These are phyloP conservation scores for Trichoderma guizhouense DNA, from an alignment of 2,329 filamentous ascomycete genomes.

Conservation along the genomic window DNA sequence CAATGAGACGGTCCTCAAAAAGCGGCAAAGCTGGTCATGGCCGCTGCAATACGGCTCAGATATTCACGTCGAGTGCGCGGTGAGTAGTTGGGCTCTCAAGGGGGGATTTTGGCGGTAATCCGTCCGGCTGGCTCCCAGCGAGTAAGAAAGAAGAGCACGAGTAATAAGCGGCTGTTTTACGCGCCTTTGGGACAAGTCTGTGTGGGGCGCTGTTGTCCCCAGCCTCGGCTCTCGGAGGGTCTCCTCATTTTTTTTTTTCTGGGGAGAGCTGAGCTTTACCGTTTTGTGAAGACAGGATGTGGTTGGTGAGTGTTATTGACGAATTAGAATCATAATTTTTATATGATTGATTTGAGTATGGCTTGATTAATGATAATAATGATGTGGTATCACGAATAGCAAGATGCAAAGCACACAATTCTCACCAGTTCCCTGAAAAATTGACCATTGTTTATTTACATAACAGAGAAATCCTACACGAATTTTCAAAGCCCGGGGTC, in stretches of 20 bases:
- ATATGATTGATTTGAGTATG: not conserved
- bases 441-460: not conserved
- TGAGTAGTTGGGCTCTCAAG: not conserved
- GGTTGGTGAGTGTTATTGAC: not conserved
- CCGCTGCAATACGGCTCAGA: not conserved
- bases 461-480: not conserved
- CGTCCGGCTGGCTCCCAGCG: not conserved
- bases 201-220: not conserved
- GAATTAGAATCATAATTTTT: not conserved
- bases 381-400: not conserved
- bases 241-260: not conserved
- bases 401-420: not conserved
- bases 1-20: not conserved
- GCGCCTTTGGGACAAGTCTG: not conserved
- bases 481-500: not conserved
- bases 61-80: not conserved
- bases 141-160: not conserved
- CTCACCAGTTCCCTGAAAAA: not conserved
- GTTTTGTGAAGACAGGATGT: not conserved
- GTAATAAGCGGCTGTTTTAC: not conserved
- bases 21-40: not conserved
- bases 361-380: not conserved
- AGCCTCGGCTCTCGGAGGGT: conserved; percentile 4
- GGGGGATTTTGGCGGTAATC: not conserved
- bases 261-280: not conserved